phyloP scores from a whole-genome alignment of 2,329 filamentous ascomycete species.

The Ceratocystis destructans region DNA sequence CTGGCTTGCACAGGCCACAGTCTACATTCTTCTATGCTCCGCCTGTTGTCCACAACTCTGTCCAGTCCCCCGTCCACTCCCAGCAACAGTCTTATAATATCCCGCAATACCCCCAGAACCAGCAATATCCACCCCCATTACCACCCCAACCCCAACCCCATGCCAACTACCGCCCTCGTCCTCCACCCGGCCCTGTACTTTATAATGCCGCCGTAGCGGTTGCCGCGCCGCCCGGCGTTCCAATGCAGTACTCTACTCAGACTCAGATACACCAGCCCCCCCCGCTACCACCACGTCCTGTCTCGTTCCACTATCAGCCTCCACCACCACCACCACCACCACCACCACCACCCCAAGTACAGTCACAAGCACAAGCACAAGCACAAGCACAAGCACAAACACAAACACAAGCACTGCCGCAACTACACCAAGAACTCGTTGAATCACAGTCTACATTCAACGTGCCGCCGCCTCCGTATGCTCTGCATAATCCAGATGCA shows the following conservation, averaged over 20 bases:
- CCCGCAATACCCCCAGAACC: not conserved
- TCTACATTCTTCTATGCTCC: not conserved
- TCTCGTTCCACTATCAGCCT: not conserved
- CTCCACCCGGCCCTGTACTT: not conserved
- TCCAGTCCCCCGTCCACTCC: not conserved
- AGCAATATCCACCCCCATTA: not conserved
- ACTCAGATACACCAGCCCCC: not conserved
- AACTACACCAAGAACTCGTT: no score
- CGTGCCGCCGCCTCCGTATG: not conserved
- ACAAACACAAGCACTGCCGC: no score
- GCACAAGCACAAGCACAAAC: no score
- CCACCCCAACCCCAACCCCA: not conserved
- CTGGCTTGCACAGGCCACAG: not conserved
- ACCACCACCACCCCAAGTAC: not conserved
- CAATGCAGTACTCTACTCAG: conserved; percentile 2
- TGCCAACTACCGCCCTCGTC: not conserved
- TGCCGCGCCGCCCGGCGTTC: conserved; percentile 5
- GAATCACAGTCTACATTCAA: not conserved
- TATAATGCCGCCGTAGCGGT: conserved; percentile 11
- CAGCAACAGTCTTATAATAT: conserved; percentile 2
- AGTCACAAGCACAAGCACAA: not conserved
- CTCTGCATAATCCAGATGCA: not conserved
- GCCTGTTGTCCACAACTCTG: not conserved
- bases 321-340: not conserved
- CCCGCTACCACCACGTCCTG: not conserved